phyloP scores from a whole-genome alignment of 306 rosid species.

The Castanopsis chinensis region DNA sequence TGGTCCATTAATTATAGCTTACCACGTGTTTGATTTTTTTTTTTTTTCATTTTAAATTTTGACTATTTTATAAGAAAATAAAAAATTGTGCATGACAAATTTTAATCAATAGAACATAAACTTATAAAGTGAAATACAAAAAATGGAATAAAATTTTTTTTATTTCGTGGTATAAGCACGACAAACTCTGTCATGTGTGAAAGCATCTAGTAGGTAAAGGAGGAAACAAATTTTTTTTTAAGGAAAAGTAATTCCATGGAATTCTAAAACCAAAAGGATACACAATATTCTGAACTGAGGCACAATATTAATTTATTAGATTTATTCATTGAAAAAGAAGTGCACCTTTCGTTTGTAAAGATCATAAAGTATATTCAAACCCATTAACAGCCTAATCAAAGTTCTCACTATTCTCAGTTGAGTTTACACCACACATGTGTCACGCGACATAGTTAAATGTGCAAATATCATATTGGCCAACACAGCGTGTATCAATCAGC shows the following conservation, averaged over 20 bases:
- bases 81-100: no score
- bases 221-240: neutral
- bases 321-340: neutral
- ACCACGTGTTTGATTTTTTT: no score
- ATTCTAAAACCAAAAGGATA: neutral
- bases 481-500: neutral
- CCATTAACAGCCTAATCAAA: neutral
- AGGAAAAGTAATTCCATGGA: no score
- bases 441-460: neutral
- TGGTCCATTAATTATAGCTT: no score
- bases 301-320: neutral
- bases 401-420: neutral
- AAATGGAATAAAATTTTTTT: no score
- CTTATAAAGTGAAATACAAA: no score
- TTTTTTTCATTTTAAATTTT: no score
- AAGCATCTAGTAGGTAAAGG: neutral
- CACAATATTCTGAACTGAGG: neutral
- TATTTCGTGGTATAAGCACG: no score
- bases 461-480: slow-evolving; percentile 1
- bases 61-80: no score
- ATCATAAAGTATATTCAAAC: neutral
- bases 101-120: no score
- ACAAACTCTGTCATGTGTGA: no score
- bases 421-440: neutral
- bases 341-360: neutral